Evolutionary conservation across 2,329 filamentous ascomycete genomes (phyloP).

Genomic region (Malbranchea cinnamomea): DNA sequence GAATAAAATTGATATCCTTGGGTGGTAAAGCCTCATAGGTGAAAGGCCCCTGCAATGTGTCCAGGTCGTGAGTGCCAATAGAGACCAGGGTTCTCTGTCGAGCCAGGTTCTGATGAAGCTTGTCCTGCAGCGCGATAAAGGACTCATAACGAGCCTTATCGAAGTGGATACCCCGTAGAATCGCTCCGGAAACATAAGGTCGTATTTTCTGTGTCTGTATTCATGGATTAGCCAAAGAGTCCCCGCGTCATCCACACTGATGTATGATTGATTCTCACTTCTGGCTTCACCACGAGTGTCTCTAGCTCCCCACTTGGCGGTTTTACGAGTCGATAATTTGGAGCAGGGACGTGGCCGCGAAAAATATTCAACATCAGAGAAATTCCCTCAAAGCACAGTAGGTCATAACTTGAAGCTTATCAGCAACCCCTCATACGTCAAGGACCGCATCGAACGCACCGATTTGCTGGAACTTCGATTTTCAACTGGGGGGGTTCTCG

Average conservation of each 20-base stretch:
- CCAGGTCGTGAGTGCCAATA: slow-evolving; percentile 92
- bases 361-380: slow-evolving; percentile 94
- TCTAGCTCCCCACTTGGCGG: slow-evolving; percentile 61
- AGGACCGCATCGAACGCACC: slow-evolving; percentile 37
- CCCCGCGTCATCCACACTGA: slow-evolving; percentile 1
- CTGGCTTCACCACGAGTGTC: slow-evolving; percentile 63
- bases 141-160: slow-evolving; percentile 83
- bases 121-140: slow-evolving; percentile 96
- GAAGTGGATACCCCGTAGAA: slow-evolving; percentile 83
- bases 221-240: slow-evolving; percentile 9
- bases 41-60: slow-evolving; percentile 87
- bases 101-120: slow-evolving; percentile 91
- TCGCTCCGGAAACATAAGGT: slow-evolving; percentile 76
- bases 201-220: slow-evolving; percentile 59
- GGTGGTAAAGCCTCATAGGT: slow-evolving; percentile 86
- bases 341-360: slow-evolving; percentile 57
- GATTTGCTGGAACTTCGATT: slow-evolving; percentile 94
- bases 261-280: slow-evolving; percentile 26
- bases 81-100: slow-evolving; percentile 87
- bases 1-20: slow-evolving; percentile 80
- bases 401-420: slow-evolving; percentile 46
- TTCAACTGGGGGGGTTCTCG: slow-evolving; percentile 87
- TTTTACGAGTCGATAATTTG: slow-evolving; percentile 62
- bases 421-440: slow-evolving; percentile 10
- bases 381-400: slow-evolving; percentile 96